Percentiles rank a stretch among this genome's conserved stretches.
phyloP scores from a whole-genome alignment of 2,329 filamentous ascomycete genomes.

The Paecilomyces fulvus region DNA sequence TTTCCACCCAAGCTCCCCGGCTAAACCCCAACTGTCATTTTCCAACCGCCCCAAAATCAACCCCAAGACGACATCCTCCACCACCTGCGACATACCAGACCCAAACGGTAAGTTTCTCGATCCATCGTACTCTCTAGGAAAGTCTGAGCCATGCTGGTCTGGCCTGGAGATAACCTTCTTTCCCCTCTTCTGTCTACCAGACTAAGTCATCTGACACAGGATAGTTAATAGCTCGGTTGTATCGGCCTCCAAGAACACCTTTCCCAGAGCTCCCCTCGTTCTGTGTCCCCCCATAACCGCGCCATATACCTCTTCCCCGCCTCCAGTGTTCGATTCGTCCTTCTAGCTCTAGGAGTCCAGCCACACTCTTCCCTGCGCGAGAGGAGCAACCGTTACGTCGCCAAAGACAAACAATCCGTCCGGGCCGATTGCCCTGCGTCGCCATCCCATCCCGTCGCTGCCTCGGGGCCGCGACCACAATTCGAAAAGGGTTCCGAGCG shows the following conservation, averaged over 20 bases:
- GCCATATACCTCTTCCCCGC: not conserved
- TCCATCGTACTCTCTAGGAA: not conserved
- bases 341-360: not conserved
- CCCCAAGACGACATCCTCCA: not conserved
- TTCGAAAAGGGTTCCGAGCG: not conserved
- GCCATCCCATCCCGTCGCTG: not conserved
- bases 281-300: not conserved
- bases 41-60: not conserved
- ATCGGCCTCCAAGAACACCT: not conserved
- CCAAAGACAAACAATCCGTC: not conserved
- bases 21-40: not conserved
- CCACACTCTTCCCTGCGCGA: not conserved
- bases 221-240: too few species aligned
- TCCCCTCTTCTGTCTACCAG: not conserved
- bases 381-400: not conserved
- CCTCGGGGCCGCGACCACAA: not conserved
- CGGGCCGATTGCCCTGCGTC: not conserved
- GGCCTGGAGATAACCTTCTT: not conserved
- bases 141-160: not conserved
- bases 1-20: not conserved
- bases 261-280: not conserved
- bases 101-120: not conserved
- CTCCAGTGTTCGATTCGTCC: not conserved
- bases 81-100: not conserved
- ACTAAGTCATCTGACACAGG: not conserved